phyloP scores from a whole-genome alignment of 2,329 filamentous ascomycete genomes.

The Nemania diffusa region DNA sequence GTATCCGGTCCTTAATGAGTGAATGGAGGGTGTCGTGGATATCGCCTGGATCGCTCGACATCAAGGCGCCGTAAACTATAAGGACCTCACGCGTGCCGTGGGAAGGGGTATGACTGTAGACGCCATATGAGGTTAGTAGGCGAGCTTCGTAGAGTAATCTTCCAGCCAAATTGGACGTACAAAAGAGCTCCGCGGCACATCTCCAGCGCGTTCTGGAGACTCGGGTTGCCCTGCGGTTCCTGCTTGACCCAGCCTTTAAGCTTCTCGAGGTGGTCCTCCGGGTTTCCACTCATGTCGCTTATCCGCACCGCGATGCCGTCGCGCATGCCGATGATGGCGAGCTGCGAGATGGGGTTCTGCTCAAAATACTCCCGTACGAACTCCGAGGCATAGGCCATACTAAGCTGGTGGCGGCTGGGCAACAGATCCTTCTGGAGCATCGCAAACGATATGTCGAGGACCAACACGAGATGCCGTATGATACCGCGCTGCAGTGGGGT shows the following conservation, averaged over 20 bases:
- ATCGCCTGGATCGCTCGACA: constrained; percentile 92
- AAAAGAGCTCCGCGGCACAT: constrained; percentile 94
- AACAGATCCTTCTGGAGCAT: constrained; percentile 97
- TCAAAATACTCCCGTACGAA: constrained; percentile 97
- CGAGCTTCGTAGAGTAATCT: constrained; percentile 18
- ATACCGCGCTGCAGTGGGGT: constrained; percentile 96
- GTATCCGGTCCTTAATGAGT: constrained; percentile 83
- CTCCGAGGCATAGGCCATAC: constrained; percentile 82
- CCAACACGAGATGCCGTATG: constrained; percentile 92
- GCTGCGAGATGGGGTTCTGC: constrained; percentile 97
- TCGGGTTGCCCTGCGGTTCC: constrained; percentile 79
- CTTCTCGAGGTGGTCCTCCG: constrained; percentile 83
- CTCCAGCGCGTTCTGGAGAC: constrained; percentile 93
- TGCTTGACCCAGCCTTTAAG: constrained; percentile 73
- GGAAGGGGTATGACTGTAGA: constrained; percentile 80
- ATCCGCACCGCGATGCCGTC: constrained; percentile 89
- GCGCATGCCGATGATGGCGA: constrained; percentile 91
- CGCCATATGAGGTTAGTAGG: constrained; percentile 20
- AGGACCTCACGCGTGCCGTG: constrained; percentile 95
- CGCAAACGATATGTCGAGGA: constrained; percentile 90
- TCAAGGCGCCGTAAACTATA: constrained; percentile 88
- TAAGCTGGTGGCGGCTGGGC: constrained; percentile 85
- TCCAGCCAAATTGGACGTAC: constrained; percentile 56
- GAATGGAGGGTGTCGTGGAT: constrained; percentile 88
- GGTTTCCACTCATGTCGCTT: constrained; percentile 91